phyloP scores from a whole-genome alignment of 176 grass and related monocot species.

The Carex cristatella region DNA sequence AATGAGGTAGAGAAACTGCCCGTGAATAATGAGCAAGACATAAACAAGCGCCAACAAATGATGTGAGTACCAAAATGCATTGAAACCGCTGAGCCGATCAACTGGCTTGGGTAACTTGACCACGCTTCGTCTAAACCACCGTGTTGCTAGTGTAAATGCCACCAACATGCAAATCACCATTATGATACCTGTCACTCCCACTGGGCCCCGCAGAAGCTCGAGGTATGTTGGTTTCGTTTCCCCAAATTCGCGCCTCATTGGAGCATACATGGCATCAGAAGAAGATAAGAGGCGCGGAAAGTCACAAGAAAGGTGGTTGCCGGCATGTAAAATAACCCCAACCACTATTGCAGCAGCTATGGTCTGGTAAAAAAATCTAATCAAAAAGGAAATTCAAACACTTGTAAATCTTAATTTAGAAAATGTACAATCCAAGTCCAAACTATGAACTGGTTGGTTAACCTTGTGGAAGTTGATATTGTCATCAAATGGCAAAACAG shows the following conservation, averaged over 20 bases:
- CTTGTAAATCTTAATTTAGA: neutral
- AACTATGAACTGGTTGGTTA: conserved; percentile 16
- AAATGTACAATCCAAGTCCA: conserved; percentile 3
- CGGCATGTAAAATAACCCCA: conserved; percentile 79
- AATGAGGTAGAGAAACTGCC: conserved; percentile 69
- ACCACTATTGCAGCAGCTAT: conserved; percentile 80
- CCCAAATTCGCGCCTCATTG: conserved; percentile 45
- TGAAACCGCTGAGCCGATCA: conserved; percentile 89
- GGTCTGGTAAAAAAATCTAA: conserved; percentile 54
- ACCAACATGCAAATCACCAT: conserved; percentile 83
- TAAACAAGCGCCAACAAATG: conserved; percentile 87
- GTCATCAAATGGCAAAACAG: conserved; percentile 81
- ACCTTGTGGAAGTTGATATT: conserved; percentile 98
- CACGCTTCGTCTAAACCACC: conserved; percentile 88
- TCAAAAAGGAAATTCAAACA: conserved; percentile 6
- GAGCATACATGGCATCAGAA: conserved; percentile 43
- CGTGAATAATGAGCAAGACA: conserved; percentile 73
- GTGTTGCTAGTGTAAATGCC: conserved; percentile 85
- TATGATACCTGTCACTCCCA: conserved; percentile 78
- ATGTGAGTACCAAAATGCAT: conserved; percentile 98
- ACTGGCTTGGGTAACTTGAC: conserved; percentile 82
- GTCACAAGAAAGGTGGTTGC: conserved; percentile 70
- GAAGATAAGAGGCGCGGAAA: conserved; percentile 72
- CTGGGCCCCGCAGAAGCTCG: conserved; percentile 40
- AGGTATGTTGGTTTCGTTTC: conserved; percentile 62